Evolutionary conservation across 2,329 filamentous ascomycete genomes (phyloP).

Genomic region (Neurospora sp.): DNA sequence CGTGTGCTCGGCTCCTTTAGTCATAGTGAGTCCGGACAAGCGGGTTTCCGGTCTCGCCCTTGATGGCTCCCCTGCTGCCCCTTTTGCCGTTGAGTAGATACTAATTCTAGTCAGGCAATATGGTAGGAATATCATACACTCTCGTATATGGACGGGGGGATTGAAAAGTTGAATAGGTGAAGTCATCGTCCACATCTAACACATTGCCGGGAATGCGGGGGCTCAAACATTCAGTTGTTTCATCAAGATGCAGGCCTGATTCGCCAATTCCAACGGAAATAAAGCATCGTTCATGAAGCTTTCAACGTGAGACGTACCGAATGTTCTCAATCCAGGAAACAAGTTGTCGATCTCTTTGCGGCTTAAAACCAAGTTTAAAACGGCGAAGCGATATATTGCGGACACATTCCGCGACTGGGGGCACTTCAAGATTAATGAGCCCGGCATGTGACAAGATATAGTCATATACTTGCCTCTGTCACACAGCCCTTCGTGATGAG

Average conservation of each 20-base stretch:
- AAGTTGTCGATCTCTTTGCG: neutral
- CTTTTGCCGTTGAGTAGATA: neutral
- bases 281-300: neutral
- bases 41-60: neutral
- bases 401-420: neutral
- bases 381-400: neutral
- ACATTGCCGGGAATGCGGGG: neutral
- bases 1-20: slow-evolving; percentile 5
- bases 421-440: neutral
- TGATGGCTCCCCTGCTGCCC: neutral
- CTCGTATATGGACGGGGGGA: too few relatives aligned
- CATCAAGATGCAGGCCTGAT: slow-evolving; percentile 7
- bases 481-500: neutral
- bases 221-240: slow-evolving; percentile 9
- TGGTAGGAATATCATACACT: too few relatives aligned
- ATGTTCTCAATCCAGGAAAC: slow-evolving; percentile 1
- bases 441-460: neutral
- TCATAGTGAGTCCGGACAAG: neutral
- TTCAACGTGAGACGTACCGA: slow-evolving; percentile 1
- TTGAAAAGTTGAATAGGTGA: too few relatives aligned
- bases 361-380: neutral
- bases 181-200: neutral
- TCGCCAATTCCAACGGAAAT: slow-evolving; percentile 5
- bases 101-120: neutral
- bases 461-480: neutral